Conservation (phyloP, 2,329 filamentous ascomycete species). For the Hortaea werneckii region DNA sequence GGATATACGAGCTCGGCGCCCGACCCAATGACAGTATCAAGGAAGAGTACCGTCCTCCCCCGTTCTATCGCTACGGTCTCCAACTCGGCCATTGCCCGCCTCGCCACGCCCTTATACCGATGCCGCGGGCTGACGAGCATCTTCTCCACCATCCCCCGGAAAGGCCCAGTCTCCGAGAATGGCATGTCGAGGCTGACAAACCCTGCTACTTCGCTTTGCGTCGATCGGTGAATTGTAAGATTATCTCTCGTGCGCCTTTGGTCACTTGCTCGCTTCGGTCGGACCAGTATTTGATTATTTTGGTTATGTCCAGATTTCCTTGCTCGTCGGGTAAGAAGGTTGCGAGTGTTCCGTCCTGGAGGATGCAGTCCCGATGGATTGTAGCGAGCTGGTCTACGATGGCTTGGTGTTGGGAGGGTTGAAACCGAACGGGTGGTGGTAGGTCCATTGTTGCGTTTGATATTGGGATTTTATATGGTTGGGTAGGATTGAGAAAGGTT, state of each 20-base stretch:
- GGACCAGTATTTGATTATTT: slow-evolving; percentile 50
- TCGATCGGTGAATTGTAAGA: slow-evolving; percentile 20
- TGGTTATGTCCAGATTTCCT: slow-evolving; percentile 23
- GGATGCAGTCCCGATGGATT: slow-evolving; percentile 51
- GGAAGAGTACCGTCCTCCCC: slow-evolving; percentile 44
- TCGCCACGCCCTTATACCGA: slow-evolving; percentile 43
- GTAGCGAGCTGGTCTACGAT: slow-evolving; percentile 48
- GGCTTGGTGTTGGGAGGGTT: slow-evolving; percentile 32
- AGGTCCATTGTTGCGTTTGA: slow-evolving; percentile 6
- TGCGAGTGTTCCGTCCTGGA: slow-evolving; percentile 45
- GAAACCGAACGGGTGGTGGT: slow-evolving; percentile 10
- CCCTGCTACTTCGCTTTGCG: slow-evolving; percentile 39
- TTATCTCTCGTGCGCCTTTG: slow-evolving; percentile 40
- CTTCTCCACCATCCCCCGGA: slow-evolving; percentile 47
- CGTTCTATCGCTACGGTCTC: slow-evolving; percentile 43
- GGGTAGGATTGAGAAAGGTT: too few relatives aligned
- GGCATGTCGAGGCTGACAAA: slow-evolving; percentile 47
- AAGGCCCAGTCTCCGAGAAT: slow-evolving; percentile 45
- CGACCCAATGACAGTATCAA: slow-evolving; percentile 45
- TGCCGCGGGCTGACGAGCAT: slow-evolving; percentile 46
- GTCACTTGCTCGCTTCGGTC: slow-evolving; percentile 40
- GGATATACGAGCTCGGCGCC: slow-evolving; percentile 45
- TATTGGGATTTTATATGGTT: too few relatives aligned
- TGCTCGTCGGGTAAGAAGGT: slow-evolving; percentile 44
- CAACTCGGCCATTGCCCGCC: slow-evolving; percentile 42